Evolutionary conservation across 768 basidiomycete genomes (phyloP), one percentile per base, ranked within the genome.

Genomic region (Lactifluus piperatus): DNA sequence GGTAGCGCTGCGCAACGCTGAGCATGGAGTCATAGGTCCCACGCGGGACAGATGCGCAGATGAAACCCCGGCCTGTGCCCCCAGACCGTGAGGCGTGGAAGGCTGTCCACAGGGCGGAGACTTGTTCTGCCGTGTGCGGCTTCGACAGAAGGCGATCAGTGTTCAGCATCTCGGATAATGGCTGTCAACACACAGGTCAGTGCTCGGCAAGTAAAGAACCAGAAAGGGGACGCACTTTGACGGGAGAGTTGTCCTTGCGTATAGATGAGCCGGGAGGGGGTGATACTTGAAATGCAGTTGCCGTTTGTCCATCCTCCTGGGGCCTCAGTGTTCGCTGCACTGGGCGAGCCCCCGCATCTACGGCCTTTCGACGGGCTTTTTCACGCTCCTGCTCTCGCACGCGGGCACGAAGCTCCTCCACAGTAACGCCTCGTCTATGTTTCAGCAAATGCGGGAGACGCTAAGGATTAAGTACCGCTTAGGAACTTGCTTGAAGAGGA

Each of bases 41-140:
- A 52, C 86, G 63, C 1, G 94, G 86, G 18, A 97, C 78, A 6
- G 85, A 76, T 2, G 95, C 95, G 59, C 87, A 94, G 29, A 97
- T 79, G 69, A 81, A 93, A 10, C 90, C 91, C 36, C 88, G 84
- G 16, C 89, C 87, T 0, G 91, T 89, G 0, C 91, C 84, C 10
- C 81, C 78, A 1, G 90, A 86, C 30, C 89, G 84, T 4, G 88
- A 83, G 14, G 82, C 79, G 69, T 98, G 94, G 68, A 94, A 97
- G 0, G 88, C 80, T 3, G 83, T 89, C 95, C 95, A 98, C 0
- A 97, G 77, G 0, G 85, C 79, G 4, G 85, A 80, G 65, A 99
- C 79, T 68, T 91, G 88, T 10, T 81, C 79, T 5, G 83, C 56
- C 2, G 87, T 84, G 69, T 91, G 88, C 0, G 87, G 81, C 10